Evolutionary conservation across 2,329 filamentous ascomycete species (phyloP).

Genomic region (Claviceps monticola): DNA sequence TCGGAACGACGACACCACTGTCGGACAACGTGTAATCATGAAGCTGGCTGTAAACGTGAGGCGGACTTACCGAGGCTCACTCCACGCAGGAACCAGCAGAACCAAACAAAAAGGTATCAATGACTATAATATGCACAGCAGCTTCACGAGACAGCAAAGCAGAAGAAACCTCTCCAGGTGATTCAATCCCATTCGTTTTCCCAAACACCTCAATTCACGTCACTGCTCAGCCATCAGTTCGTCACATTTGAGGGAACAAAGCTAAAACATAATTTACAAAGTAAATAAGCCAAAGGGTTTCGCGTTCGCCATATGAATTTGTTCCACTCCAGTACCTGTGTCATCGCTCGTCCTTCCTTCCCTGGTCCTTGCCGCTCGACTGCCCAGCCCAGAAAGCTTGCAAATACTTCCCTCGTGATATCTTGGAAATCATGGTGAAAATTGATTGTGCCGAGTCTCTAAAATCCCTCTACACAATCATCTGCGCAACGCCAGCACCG

Average conservation of each 20-base stretch:
- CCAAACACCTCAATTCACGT: slow-evolving; percentile 15
- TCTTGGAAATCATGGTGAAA: neutral
- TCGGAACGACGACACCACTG: too few relatives aligned
- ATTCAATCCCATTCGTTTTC: slow-evolving; percentile 14
- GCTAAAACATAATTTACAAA: neutral
- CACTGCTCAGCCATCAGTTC: slow-evolving; percentile 12
- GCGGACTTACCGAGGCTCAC: too few relatives aligned
- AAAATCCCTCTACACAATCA: slow-evolving; percentile 62
- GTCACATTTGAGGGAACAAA: neutral
- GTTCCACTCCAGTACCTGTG: neutral
- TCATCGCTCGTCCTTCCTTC: neutral
- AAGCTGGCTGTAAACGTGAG: too few relatives aligned
- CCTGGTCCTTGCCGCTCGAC: neutral
- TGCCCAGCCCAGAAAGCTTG: neutral
- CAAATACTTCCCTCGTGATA: neutral
- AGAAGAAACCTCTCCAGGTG: slow-evolving; percentile 5
- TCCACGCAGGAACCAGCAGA: too few relatives aligned
- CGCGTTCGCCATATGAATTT: neutral
- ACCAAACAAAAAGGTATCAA: too few relatives aligned
- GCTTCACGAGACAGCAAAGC: neutral
- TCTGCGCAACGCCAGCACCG: slow-evolving; percentile 85
- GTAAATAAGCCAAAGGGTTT: neutral
- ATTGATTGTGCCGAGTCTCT: neutral
- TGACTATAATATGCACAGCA: neutral
- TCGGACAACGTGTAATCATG: too few relatives aligned